These are phyloP conservation scores for Cylindrotheca closterium DNA, from an alignment of 108 stramenopile species.

Conservation along the genomic window DNA sequence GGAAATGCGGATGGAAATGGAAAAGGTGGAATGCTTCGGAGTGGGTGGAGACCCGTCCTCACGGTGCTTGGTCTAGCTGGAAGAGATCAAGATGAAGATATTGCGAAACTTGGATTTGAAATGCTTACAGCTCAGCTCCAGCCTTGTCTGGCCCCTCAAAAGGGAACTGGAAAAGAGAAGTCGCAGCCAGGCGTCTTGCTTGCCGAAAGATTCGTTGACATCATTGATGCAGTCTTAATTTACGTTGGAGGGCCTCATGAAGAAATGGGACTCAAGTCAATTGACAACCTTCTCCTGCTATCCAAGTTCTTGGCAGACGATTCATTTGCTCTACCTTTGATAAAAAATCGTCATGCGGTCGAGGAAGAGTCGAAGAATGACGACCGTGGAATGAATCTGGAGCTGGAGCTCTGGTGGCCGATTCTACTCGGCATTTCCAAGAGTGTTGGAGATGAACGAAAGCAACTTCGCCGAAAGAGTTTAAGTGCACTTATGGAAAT, in stretches of 20 bases:
- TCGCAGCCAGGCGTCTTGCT: slow-evolving; percentile 38
- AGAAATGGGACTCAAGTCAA: slow-evolving; percentile 70
- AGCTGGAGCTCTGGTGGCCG: slow-evolving; percentile 96
- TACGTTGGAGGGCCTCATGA: slow-evolving; percentile 86
- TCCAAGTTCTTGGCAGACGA: slow-evolving; percentile 58
- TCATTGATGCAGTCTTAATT: slow-evolving; percentile 85
- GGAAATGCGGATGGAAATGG: slow-evolving; percentile 39
- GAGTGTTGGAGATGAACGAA: slow-evolving; percentile 82
- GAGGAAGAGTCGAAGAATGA: slow-evolving; percentile 7
- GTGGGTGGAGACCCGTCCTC: slow-evolving; percentile 95
- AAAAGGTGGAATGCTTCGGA: slow-evolving; percentile 57
- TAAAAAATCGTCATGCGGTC: slow-evolving; percentile 13
- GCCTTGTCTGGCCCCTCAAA: slow-evolving; percentile 10
- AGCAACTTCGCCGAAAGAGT: slow-evolving; percentile 58
- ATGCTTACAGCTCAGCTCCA: slow-evolving; percentile 61
- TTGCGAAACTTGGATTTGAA: slow-evolving; percentile 74
- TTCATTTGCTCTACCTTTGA: slow-evolving; percentile 30
- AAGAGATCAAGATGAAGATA: slow-evolving; percentile 59
- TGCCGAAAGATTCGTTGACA: slow-evolving; percentile 87
- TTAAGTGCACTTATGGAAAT: slow-evolving; percentile 61
- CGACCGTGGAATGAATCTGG: slow-evolving; percentile 19
- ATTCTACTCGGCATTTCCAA: slow-evolving; percentile 88
- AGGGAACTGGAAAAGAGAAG: neutral
- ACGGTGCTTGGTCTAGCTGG: slow-evolving; percentile 87
- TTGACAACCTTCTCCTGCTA: slow-evolving; percentile 61